These are phyloP conservation scores for Epichloe coenophiala DNA, from an alignment of 2,329 filamentous ascomycete species.

Conservation along the genomic window DNA sequence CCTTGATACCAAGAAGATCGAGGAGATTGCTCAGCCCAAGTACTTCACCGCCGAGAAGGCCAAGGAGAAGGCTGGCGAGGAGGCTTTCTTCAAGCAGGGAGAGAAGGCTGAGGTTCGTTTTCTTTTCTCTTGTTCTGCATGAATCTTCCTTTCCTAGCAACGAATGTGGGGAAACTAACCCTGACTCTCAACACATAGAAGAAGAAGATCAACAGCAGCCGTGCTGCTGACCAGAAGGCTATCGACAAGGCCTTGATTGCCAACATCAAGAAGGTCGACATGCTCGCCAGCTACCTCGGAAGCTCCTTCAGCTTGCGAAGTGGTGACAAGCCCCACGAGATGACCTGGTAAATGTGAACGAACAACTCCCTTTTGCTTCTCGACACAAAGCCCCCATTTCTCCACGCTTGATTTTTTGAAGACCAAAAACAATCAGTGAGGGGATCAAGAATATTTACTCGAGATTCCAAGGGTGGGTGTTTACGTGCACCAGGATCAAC, in stretches of 20 bases:
- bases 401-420: neutral
- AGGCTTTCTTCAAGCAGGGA: conserved; percentile 98
- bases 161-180: conserved; percentile 6
- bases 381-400: neutral
- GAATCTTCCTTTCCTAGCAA: neutral
- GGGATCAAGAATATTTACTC: neutral
- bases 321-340: conserved; percentile 99
- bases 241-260: conserved; percentile 92
- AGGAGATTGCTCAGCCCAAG: conserved; percentile 59
- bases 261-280: conserved; percentile 96
- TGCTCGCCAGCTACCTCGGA: conserved; percentile 86
- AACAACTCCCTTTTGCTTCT: neutral
- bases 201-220: conserved; percentile 87
- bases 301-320: conserved; percentile 97
- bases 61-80: conserved; percentile 91
- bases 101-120: conserved; percentile 85
- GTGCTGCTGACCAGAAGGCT: conserved; percentile 94
- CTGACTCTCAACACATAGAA: conserved; percentile 47
- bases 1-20: conserved; percentile 82
- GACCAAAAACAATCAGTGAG: conserved; percentile 5
- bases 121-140: neutral
- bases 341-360: conserved; percentile 72
- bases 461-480: neutral
- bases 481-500: neutral
- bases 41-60: conserved; percentile 97